Evolutionary conservation across 129 eudicot species (phyloP), one percentile per base, ranked within the genome.

Genomic region (Smallanthus sonchifolius): DNA sequence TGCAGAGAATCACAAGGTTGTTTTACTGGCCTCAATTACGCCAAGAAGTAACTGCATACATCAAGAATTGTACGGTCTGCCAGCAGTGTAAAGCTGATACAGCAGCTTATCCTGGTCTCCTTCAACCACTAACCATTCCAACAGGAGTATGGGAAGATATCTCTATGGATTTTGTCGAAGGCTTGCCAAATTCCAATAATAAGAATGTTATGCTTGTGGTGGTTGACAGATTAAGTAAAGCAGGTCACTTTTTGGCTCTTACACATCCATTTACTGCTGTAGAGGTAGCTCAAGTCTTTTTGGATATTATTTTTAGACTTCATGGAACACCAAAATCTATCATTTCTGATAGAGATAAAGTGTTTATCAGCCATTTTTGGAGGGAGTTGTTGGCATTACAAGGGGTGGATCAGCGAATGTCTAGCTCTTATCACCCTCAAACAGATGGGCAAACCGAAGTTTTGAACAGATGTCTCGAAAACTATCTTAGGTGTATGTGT

Each of bases 171-270:
- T 44, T 44, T 9, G 14, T 44, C 0, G 51, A 44, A 44, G 51
- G 51, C 0, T 11, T 44, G 9, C 51, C 51, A 0, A 2, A 0
- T 0, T 44, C 51, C 0, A 0, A 9, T 0, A 2, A 2, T 0
- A 44, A 44, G 4, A 10, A 10, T 8, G 51, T 11, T 2, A 44
- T 44, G 0, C 2, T 44, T 1, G 15, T 44, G 3, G 15, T 10
- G 3, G 13, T 44, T 2, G 15, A 8, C 11, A 2, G 43, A 0
- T 1, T 39, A 2, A 39, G 43, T 39, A 39, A 39, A 0, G 43
- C 8, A 0, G 43, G 6, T 3, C 43, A 44, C 3, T 44, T 44
- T 2, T 0, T 44, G 0, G n/a, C 51, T 11, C 15, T 44, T 8
- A 11, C 1, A 8, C 51, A 44, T 11, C n/a, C 51, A 7, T 44